Evolutionary conservation across 352 stramenopile species (phyloP).

Genomic region (Nothophytophthora sp.): DNA sequence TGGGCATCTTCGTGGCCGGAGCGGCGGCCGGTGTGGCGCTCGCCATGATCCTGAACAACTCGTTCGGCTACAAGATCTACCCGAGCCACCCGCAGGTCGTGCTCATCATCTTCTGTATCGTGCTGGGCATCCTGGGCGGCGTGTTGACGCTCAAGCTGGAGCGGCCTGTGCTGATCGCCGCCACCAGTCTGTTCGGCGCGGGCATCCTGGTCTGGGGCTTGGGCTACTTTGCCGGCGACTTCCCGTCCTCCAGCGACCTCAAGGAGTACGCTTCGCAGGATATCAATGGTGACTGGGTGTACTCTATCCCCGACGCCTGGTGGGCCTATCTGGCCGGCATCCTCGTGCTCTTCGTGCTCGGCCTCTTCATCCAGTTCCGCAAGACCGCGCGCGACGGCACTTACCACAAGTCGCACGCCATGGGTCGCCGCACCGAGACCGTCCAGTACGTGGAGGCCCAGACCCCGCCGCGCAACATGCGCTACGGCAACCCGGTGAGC

Average conservation of each 20-base stretch:
- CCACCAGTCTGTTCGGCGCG: conserved; percentile 57
- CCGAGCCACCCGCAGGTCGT: conserved; percentile 46
- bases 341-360: conserved; percentile 53
- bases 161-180: conserved; percentile 50
- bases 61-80: conserved; percentile 57
- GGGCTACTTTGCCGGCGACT: conserved; percentile 67
- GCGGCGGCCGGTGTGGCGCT: conserved; percentile 53
- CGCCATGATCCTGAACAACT: conserved; percentile 53
- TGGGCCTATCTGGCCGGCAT: conserved; percentile 59
- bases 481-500: conserved; percentile 29
- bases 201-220: conserved; percentile 53
- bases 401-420: conserved; percentile 30
- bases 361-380: conserved; percentile 60
- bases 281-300: conserved; percentile 46
- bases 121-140: conserved; percentile 39
- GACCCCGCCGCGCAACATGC: conserved; percentile 28
- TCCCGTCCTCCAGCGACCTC: conserved; percentile 51
- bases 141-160: conserved; percentile 50
- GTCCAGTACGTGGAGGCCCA: conserved; percentile 34
- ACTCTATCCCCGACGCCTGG: conserved; percentile 58
- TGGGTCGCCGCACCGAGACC: conserved; percentile 15
- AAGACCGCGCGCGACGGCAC: conserved; percentile 42
- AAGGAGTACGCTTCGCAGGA: conserved; percentile 38
- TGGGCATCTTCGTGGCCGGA: conserved; percentile 61
- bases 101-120: conserved; percentile 47